A percentile compares a stretch with the other conserved stretches of the same genome.
Conservation (phyloP, 192 early-diverging fungal species). For the Linnemannia exigua region DNA sequence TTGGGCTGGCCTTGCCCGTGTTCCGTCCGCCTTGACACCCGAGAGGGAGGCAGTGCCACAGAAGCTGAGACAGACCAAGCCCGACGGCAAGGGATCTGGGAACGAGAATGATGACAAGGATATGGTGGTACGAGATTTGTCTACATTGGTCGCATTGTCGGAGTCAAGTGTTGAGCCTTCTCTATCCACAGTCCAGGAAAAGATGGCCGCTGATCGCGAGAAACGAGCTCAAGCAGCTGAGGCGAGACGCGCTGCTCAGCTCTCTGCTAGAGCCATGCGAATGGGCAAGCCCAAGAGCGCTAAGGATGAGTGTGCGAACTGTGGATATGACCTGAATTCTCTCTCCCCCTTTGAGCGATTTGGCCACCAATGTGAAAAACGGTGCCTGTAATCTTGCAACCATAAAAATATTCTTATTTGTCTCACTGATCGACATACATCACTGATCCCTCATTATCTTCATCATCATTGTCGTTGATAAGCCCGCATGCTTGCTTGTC, state of each 20-base stretch:
- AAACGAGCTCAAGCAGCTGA: constrained; percentile 84
- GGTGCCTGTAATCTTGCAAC: not conserved
- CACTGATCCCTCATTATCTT: too few species aligned
- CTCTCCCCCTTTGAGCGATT: constrained; percentile 6
- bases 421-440: not conserved
- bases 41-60: constrained; percentile 76
- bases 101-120: constrained; percentile 68
- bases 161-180: constrained; percentile 52
- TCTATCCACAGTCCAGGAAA: constrained; percentile 71
- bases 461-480: too few species aligned
- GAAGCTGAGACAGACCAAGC: constrained; percentile 68
- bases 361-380: not conserved
- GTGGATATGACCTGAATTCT: not conserved
- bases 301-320: not conserved
- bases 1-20: constrained; percentile 61
- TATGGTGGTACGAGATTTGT: constrained; percentile 32
- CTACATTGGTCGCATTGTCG: constrained; percentile 48
- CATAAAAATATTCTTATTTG: not conserved
- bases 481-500: too few species aligned
- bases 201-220: constrained; percentile 81
- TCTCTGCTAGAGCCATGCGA: not conserved
- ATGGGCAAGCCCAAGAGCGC: not conserved
- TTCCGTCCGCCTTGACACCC: constrained; percentile 75
- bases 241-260: constrained; percentile 58
- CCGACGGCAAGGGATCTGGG: constrained; percentile 66